Base-by-base conservation (phyloP, 495 filamentous ascomycete species). In the Talaromyces nanjingensis region DNA sequence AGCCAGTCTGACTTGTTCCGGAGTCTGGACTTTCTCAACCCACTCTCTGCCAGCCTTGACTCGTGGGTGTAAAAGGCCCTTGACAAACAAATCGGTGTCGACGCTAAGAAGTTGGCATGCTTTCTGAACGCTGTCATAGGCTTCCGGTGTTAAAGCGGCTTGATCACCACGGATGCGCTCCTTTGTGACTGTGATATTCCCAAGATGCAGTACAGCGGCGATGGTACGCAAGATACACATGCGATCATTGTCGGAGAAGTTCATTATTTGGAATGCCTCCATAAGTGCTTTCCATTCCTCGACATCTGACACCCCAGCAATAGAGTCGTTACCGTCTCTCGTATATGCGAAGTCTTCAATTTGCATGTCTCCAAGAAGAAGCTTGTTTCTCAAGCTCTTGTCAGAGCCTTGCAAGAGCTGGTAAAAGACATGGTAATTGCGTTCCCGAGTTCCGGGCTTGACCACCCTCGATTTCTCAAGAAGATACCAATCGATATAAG, bases 391-490 rank as follows among this genome's bases (percentile, higher is more conserved):
- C 77, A 92, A 84, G 39, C 79, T 77, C 4, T 74, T 72, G 66
- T 92, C 88, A 1, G 93, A 92, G 34, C 96, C 96, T 62, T 87
- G 87, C 2, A 99, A 75, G 12, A 99, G 82, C 74, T 99, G 96
- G 71, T 99, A 99, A 73, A 99, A 99, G 29, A 99, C 81, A 72
- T 99, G 96, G 71, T 99, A 99, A 67, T 97, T 99, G 25, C 96
- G 83, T 71, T 99, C 96, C 55, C 89, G 87, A 2, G 85, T 67
- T 70, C 91, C 96, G 31, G 96, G 85, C 49, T 88, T 89, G 20
- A 98, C 92, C 6, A 99, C 96, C 57, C 96, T 84, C 2, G 94
- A 98, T 71, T 99, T 99, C 69, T 99, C 96, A 11, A 99, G 75
- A 0, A 99, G 81, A 75, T 98, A 98, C 96, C 96, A 99, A 72